Evolutionary conservation across 805 yeast species (phyloP).

Genomic region (Groenewaldozyma salmanticensis): DNA sequence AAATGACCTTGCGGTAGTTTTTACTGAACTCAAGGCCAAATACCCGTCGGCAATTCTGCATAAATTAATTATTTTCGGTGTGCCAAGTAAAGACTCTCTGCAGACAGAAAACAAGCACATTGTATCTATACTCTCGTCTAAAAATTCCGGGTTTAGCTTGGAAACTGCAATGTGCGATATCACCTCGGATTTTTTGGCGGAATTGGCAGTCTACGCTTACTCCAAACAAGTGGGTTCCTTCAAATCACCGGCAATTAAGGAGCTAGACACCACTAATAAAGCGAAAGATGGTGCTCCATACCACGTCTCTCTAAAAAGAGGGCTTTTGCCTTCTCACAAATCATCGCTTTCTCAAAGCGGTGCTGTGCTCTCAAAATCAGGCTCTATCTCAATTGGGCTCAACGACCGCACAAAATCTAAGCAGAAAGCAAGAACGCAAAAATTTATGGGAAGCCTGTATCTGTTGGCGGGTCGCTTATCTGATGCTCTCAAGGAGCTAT

Average conservation of each 20-base stretch:
- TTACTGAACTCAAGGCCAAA: constrained; percentile 33
- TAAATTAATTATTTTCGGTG: constrained; percentile 35
- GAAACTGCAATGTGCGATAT: constrained; percentile 71
- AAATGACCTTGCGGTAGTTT: constrained; percentile 22
- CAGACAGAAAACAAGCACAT: constrained; percentile 10
- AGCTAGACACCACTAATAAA: constrained; percentile 15
- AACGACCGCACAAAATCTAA: constrained; percentile 34
- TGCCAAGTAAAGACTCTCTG: constrained; percentile 9
- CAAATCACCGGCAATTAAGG: constrained; percentile 55
- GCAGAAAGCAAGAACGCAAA: constrained; percentile 63
- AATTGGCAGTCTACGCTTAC: constrained; percentile 54
- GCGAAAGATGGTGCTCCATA: constrained; percentile 9
- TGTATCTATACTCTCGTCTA: constrained; percentile 19
- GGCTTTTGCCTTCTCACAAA: constrained; percentile 2
- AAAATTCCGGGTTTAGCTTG: constrained; percentile 27
- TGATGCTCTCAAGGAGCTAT: constrained; percentile 62
- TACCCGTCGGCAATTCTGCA: constrained; percentile 37
- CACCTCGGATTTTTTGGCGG: constrained; percentile 50
- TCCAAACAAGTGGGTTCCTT: constrained; percentile 72
- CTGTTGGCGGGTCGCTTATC: constrained; percentile 69
- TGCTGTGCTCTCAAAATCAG: constrained; percentile 16
- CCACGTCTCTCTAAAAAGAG: constrained; percentile 6
- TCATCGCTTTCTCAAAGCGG: background rate
- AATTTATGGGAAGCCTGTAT: constrained; percentile 66
- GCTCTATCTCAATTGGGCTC: constrained; percentile 26